Percentiles rank a stretch among this genome's conserved stretches.
Conservation (phyloP, 1,284 basidiomycete genomes). For the Moesziomyces parantarcticus region DNA sequence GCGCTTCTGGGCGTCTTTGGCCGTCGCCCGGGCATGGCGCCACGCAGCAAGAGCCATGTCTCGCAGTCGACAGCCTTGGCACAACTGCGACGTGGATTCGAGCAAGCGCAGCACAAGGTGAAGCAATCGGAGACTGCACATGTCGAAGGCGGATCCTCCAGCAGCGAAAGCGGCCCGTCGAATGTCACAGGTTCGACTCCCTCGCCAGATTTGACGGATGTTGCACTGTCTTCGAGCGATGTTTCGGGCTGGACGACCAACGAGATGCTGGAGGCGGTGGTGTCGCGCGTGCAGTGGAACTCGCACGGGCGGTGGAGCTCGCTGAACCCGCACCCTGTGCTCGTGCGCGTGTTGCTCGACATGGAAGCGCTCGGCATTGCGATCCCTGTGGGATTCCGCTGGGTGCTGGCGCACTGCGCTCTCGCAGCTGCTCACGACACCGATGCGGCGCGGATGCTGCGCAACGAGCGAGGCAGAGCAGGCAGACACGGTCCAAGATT, state of each 20-base stretch:
- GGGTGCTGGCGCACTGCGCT: conserved; percentile 23
- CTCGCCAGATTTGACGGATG: no score
- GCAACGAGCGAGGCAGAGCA: not conserved
- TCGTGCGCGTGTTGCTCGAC: conserved; percentile 33
- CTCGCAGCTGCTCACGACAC: not conserved
- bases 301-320: conserved; percentile 30
- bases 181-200: no score
- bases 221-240: not conserved
- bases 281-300: conserved; percentile 15
- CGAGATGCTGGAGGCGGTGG: conserved; percentile 8
- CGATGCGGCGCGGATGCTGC: not conserved
- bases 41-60: conserved; percentile 20
- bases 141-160: no score
- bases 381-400: conserved; percentile 35
- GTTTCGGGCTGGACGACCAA: not conserved
- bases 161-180: no score
- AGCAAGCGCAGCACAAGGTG: conserved; percentile 2
- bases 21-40: conserved; percentile 27
- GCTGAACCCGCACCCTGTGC: conserved; percentile 18
- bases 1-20: conserved; percentile 38
- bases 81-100: conserved; percentile 24
- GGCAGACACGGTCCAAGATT: conserved; percentile 7
- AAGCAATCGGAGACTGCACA: no score
- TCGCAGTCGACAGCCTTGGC: conserved; percentile 18
- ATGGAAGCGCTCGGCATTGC: conserved; percentile 24